Evolutionary conservation across 2,329 filamentous ascomycete genomes (phyloP).

Genomic region (Trichoderma koningiopsis): DNA sequence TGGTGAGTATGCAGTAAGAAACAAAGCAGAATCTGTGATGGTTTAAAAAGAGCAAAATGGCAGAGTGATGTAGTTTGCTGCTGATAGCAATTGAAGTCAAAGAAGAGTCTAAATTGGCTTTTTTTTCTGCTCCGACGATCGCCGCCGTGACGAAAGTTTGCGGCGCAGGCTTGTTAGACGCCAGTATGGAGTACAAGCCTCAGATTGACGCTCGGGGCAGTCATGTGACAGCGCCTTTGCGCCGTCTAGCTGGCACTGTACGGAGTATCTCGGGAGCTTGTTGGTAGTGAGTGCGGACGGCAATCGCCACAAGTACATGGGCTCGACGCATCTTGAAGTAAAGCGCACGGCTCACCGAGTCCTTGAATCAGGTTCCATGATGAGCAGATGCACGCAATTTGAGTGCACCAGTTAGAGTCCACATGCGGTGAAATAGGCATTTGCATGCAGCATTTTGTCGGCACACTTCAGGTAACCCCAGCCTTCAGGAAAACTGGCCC

Average conservation of each 20-base stretch:
- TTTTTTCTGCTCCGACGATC: conserved; percentile 17
- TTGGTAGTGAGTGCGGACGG: background rate
- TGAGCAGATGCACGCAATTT: background rate
- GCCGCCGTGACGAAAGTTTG: conserved; percentile 13
- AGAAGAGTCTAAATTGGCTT: background rate
- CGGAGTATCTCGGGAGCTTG: conserved; percentile 20
- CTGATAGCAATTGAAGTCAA: background rate
- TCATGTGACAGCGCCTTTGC: conserved; percentile 7
- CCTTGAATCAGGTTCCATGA: background rate
- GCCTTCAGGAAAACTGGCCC: background rate
- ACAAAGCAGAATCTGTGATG: background rate
- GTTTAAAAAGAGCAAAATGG: background rate
- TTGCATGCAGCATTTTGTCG: background rate
- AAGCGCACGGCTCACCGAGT: background rate
- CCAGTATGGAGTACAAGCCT: background rate
- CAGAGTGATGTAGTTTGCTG: background rate
- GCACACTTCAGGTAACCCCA: background rate
- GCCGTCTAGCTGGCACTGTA: conserved; percentile 10
- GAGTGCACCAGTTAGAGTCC: background rate
- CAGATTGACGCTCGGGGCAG: background rate
- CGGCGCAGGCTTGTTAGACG: background rate
- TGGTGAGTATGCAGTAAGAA: conserved; percentile 16
- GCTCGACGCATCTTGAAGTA: background rate
- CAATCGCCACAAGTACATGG: background rate
- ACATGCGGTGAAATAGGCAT: background rate